Evolutionary conservation across 75 land plant genomes (phyloP), one percentile per base, ranked within the genome.

Genomic region (Cunninghamia lanceolata): DNA sequence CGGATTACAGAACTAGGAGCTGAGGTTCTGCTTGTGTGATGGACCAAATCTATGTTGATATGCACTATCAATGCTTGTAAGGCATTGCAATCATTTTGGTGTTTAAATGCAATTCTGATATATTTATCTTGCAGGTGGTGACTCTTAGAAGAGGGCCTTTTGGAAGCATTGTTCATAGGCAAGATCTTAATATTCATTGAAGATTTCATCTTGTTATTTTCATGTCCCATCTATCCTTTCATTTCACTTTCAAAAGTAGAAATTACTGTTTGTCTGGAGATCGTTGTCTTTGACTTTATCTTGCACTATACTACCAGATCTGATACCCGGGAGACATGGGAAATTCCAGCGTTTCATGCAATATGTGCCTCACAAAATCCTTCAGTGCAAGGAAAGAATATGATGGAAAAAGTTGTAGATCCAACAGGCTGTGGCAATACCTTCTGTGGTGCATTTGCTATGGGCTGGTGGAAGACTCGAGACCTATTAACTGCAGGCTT

Each of bases 371-470:
- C 50, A 59, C 21, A 59, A 82, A 86, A 56, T 1, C 40, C 46
- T 80, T 36, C 90, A 46, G 59, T 40, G 46, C 84, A 83, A 83
- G 66, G 28, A 28, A 17, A 83, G 36, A 83, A 15, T 53, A 83
- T 76, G 19, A 45, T 83, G 34, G 83, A 83, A 82, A 34, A 38
- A 7, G 85, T 88, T 63, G 78, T 92, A 35, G 93, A 92, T 43
- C 93, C 93, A 25, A 92, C 92, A 16, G 93, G 93, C 2, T 92
- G 93, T 78, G 92, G 93, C 50, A 92, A 92, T 80, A 84, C 93
- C 42, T 92, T 92, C 79, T 92, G 93, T 86, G 93, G 93, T 63
- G 93, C 87, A 56, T 92, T 92, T 83, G 80, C 89, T 16, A 85
- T 56, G 17, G 93, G 93, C 54, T 92, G 90, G 90, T 90, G 87